phyloP scores from a whole-genome alignment of 2,329 filamentous ascomycete species.

The Stromatinia cepivora region DNA sequence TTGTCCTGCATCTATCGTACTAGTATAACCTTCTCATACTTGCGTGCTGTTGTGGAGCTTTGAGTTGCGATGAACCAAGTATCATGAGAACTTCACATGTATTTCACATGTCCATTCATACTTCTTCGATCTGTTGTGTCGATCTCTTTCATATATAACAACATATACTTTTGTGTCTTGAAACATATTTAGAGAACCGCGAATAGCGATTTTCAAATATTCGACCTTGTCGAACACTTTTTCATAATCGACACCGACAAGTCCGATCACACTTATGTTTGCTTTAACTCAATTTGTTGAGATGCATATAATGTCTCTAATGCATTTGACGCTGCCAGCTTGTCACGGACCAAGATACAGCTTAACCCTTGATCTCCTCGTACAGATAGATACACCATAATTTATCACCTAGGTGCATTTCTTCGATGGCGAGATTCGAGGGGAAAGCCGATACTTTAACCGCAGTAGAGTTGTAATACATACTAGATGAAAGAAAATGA shows the following conservation, averaged over 20 bases:
- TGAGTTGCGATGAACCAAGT: not conserved
- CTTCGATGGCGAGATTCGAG: conserved; percentile 20
- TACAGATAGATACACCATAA: conserved; percentile 16
- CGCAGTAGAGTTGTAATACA: not conserved
- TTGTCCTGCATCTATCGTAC: conserved; percentile 2
- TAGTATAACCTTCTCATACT: conserved; percentile 12
- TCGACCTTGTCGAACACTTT: not conserved
- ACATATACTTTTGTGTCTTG: not conserved
- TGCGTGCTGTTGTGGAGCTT: conserved; percentile 6
- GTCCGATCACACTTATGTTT: conserved; percentile 1
- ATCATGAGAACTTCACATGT: conserved; percentile 4
- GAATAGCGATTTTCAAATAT: conserved; percentile 11
- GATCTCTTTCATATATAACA: not conserved
- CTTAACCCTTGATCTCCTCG: conserved; percentile 13
- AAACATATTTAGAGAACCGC: not conserved
- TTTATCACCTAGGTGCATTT: conserved; percentile 13
- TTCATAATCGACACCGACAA: conserved; percentile 10
- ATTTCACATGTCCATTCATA: not conserved
- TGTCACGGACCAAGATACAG: conserved; percentile 21
- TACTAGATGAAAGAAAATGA: not conserved
- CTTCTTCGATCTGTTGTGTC: not conserved
- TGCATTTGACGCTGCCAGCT: conserved; percentile 19
- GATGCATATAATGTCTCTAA: conserved; percentile 19
- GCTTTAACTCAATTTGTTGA: conserved; percentile 1
- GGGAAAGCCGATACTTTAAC: not conserved